Percentiles rank a stretch among this genome's conserved stretches.
These are phyloP conservation scores for Hordeum vulgare DNA, from an alignment of 176 grass and related monocot species.

Conservation along the genomic window DNA sequence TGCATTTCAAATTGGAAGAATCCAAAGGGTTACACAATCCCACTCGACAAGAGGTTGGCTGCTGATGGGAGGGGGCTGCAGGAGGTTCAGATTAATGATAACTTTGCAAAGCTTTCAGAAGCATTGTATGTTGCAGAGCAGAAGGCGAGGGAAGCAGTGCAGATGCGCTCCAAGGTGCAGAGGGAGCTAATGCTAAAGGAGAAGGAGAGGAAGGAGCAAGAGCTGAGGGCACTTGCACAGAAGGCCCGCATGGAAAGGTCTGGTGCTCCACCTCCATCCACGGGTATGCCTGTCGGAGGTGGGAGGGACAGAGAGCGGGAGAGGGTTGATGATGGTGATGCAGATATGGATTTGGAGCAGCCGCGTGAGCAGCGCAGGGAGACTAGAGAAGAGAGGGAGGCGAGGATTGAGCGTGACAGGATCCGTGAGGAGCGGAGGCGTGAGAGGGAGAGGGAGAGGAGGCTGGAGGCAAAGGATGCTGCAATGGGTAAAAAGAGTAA, in stretches of 20 bases:
- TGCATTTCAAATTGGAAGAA: conserved; percentile 99
- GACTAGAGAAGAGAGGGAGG: conserved; percentile 73
- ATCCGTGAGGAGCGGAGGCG: conserved; percentile 80
- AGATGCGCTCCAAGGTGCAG: conserved; percentile 94
- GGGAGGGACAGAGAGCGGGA: conserved; percentile 26
- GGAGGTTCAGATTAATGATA: conserved; percentile 98
- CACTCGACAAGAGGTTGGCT: conserved; percentile 87
- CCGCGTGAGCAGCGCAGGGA: conserved; percentile 65
- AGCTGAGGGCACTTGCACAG: conserved; percentile 83
- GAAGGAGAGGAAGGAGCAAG: conserved; percentile 96
- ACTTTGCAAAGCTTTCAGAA: conserved; percentile 94
- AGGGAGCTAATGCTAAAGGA: conserved; percentile 86
- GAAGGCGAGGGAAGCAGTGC: conserved; percentile 93
- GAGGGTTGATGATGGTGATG: conserved; percentile 40
- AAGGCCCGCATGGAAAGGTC: conserved; percentile 91
- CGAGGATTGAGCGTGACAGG: conserved; percentile 81
- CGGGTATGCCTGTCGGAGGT: conserved; percentile 16
- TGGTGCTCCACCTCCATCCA: conserved; percentile 56
- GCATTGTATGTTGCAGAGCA: conserved; percentile 92
- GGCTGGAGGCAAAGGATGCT: conserved; percentile 77
- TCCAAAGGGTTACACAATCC: conserved; percentile 96
- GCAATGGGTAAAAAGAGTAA: conserved; percentile 93
- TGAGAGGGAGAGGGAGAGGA: conserved; percentile 90
- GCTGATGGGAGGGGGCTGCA: conserved; percentile 90
- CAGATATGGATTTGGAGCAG: conserved; percentile 50